phyloP scores from a whole-genome alignment of 768 basidiomycete species.

The Hypholoma fasciculare region DNA sequence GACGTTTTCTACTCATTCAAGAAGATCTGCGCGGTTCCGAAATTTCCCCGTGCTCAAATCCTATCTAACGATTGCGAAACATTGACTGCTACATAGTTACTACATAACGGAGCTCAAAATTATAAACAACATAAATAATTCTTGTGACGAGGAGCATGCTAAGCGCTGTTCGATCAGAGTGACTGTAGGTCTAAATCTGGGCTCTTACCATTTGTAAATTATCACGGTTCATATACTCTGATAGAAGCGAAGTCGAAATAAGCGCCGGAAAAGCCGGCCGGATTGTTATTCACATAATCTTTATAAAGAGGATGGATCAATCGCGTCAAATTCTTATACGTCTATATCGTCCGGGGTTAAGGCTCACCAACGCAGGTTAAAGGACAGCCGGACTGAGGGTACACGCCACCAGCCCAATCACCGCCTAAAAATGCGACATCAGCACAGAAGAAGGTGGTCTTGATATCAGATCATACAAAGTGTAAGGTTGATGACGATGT shows the following conservation, averaged over 20 bases:
- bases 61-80: too few species aligned
- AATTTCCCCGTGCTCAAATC: too few species aligned
- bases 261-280: slow-evolving; percentile 57
- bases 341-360: slow-evolving; percentile 5
- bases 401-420: slow-evolving; percentile 59
- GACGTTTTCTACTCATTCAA: too few species aligned
- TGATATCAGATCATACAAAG: slow-evolving; percentile 29
- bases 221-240: slow-evolving; percentile 32
- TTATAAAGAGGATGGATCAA: background rate
- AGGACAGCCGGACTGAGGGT: slow-evolving; percentile 50
- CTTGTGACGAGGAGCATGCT: too few species aligned
- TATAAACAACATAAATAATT: too few species aligned
- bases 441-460: background rate
- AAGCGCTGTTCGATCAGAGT: too few species aligned
- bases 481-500: slow-evolving; percentile 64
- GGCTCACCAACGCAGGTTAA: slow-evolving; percentile 55
- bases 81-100: too few species aligned
- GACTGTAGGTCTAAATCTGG: background rate
- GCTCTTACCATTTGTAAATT: background rate
- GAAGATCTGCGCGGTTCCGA: too few species aligned
- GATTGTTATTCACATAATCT: slow-evolving; percentile 64
- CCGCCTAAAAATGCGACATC: slow-evolving; percentile 17
- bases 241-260: slow-evolving; percentile 70
- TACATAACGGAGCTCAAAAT: too few species aligned
- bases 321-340: background rate